These are phyloP conservation scores for Tricholoma bakamatsutake DNA, from an alignment of 768 basidiomycete species.

Conservation along the genomic window DNA sequence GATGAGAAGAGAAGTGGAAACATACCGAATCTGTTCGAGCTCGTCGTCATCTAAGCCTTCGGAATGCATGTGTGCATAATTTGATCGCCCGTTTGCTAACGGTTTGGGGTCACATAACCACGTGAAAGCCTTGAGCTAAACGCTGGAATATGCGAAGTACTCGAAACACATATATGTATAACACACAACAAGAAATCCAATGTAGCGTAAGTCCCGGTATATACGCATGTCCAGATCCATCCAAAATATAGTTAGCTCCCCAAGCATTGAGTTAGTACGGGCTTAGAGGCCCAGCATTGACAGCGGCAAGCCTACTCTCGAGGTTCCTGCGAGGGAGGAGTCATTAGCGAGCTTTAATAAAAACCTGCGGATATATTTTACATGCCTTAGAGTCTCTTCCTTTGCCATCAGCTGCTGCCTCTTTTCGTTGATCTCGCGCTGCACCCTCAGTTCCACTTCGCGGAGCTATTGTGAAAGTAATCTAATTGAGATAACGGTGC, in stretches of 20 bases:
- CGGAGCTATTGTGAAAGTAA: constrained; percentile 44
- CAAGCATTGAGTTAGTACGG: constrained; percentile 8
- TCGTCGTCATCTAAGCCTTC: constrained; percentile 60
- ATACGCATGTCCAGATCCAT: constrained; percentile 13
- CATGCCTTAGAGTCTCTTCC: constrained; percentile 72
- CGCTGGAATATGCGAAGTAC: neutral
- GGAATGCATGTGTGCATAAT: constrained; percentile 31
- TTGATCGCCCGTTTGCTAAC: neutral
- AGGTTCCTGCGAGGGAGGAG: constrained; percentile 35
- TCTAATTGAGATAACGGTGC: neutral
- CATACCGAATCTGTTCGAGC: constrained; percentile 60
- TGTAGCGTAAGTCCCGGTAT: constrained; percentile 10
- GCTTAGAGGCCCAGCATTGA: constrained; percentile 26
- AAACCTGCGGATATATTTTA: neutral
- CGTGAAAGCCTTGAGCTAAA: constrained; percentile 7
- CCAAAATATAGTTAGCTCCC: constrained; percentile 8
- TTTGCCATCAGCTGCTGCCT: constrained; percentile 82
- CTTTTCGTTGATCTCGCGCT: constrained; percentile 85
- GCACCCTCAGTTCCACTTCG: constrained; percentile 81
- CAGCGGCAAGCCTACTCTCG: constrained; percentile 53
- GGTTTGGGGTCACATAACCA: too few relatives aligned
- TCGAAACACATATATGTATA: neutral
- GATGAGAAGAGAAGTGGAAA: neutral
- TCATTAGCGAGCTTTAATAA: neutral
- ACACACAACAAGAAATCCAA: neutral